Evolutionary conservation across 2,329 filamentous ascomycete species (phyloP).

Genomic region (Aspergillus neotritici): DNA sequence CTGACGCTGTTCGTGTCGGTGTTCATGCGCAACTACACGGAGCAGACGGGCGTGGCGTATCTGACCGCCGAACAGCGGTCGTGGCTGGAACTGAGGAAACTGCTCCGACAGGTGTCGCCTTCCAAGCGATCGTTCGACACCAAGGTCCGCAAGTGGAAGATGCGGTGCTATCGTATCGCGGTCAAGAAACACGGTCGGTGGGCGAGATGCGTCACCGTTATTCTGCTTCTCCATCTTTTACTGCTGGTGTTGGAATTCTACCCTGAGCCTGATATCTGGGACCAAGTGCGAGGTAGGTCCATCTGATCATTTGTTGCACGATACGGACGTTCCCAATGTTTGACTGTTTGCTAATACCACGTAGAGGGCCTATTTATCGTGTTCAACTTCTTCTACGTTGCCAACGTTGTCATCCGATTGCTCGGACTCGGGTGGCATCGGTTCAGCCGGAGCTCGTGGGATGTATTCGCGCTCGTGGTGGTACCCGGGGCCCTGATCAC

Average conservation of each 20-base stretch:
- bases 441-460: slow-evolving; percentile 91
- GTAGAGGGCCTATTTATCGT: slow-evolving; percentile 68
- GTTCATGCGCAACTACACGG: slow-evolving; percentile 99
- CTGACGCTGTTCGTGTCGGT: slow-evolving; percentile 97
- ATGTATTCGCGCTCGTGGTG: slow-evolving; percentile 76
- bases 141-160: slow-evolving; percentile 70
- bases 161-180: slow-evolving; percentile 91
- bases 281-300: slow-evolving; percentile 53
- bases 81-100: slow-evolving; percentile 90
- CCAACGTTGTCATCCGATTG: slow-evolving; percentile 77
- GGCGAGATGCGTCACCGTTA: slow-evolving; percentile 73
- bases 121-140: slow-evolving; percentile 85
- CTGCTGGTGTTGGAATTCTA: slow-evolving; percentile 83
- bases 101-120: slow-evolving; percentile 85
- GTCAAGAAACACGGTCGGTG: slow-evolving; percentile 91
- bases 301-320: not conserved
- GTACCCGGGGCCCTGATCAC: slow-evolving; percentile 77
- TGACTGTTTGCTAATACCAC: slow-evolving; percentile 15
- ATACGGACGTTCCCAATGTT: too few species aligned
- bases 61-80: slow-evolving; percentile 92
- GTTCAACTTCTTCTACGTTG: slow-evolving; percentile 75
- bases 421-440: slow-evolving; percentile 85
- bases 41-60: slow-evolving; percentile 95
- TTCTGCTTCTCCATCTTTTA: slow-evolving; percentile 76
- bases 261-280: slow-evolving; percentile 67